Evolutionary conservation across 1,284 basidiomycete species (phyloP), one percentile per base, ranked within the genome.

Genomic region (Apiotrichum montevideense): DNA sequence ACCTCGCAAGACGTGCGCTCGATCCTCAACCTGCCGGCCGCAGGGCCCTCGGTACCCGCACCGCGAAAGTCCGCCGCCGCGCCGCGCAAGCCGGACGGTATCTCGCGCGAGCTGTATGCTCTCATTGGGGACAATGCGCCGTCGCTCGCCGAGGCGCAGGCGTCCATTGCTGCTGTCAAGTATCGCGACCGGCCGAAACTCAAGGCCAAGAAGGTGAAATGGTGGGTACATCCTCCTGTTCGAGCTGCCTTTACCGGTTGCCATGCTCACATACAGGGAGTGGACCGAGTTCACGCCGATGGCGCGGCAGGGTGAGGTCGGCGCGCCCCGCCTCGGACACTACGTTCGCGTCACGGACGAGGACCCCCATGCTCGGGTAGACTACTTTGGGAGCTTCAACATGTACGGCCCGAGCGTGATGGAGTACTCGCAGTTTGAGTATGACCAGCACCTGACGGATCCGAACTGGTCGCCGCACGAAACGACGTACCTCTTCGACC

Each of bases 41-140:
- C 64, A 52, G 73, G 42, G 68, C 72, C 58, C 14, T 11, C 68
- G 75, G 42, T 72, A 72, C 41, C 41, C 7, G n/a, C 68, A 76
- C 45, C 72, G 72, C 37, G 79, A 74, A 40, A 78, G 46, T 21
- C 51, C 4, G 47, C 56, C 42, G 40, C 51, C 11, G 44, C n/a
- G 7, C 55, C 55, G 4, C 66, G 64, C 49, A 90, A 89, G 74
- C 88, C 87, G 1, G 89, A 92, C 37, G 95, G 94, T 32, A 95
- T 98, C 63, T 87, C 91, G 0, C 82, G 93, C 63, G 94, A 98
- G 75, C 81, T 98, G 3, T 97, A 90, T 75, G 87, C 90, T 0
- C 83, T 98, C 58, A 95, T 98, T 63, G 96, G 95, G 15, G 86
- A 91, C 64, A 89, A 90, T 55, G 87, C 87, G 5, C 91, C 94